These are phyloP conservation scores for Penicillium fuscoglaucum DNA, from an alignment of 2,329 filamentous ascomycete genomes.

Conservation along the genomic window DNA sequence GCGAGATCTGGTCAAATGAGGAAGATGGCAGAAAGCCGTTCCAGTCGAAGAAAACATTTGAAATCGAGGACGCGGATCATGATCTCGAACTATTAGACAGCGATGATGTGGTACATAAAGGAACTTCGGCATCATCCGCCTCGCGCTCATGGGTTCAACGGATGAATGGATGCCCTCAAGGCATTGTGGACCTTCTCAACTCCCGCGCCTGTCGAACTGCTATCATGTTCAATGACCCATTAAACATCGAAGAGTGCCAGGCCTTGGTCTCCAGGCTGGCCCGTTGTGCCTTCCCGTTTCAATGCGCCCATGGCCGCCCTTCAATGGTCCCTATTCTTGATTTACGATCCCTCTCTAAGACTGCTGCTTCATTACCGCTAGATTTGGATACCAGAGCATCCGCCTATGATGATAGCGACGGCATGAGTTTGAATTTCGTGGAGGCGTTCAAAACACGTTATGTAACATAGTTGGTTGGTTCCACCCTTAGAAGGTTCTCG, in stretches of 20 bases:
- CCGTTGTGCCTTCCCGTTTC: conserved; percentile 50
- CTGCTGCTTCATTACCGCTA: not conserved
- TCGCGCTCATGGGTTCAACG: conserved; percentile 56
- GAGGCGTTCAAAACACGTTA: conserved; percentile 21
- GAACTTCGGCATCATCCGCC: not conserved
- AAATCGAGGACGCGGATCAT: not conserved
- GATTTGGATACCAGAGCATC: not conserved
- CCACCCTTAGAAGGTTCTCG: not conserved
- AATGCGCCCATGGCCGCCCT: conserved; percentile 53
- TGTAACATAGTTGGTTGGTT: conserved; percentile 9
- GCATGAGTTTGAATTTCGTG: conserved; percentile 11
- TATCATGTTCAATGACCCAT: conserved; percentile 53
- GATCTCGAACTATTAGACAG: not conserved
- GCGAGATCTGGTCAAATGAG: conserved; percentile 68
- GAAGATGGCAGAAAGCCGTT: conserved; percentile 41
- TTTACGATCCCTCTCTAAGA: conserved; percentile 21
- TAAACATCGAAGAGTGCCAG: conserved; percentile 42
- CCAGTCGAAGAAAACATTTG: conserved; percentile 9
- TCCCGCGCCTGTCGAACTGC: conserved; percentile 52
- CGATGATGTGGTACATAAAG: not conserved
- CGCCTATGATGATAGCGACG: conserved; percentile 7
- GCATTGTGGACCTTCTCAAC: conserved; percentile 65
- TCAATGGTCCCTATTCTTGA: conserved; percentile 49
- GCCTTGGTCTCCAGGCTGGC: conserved; percentile 41
- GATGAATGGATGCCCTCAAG: conserved; percentile 70